phyloP scores from a whole-genome alignment of 1,284 basidiomycete species.

The Ceratobasidium sp. region DNA sequence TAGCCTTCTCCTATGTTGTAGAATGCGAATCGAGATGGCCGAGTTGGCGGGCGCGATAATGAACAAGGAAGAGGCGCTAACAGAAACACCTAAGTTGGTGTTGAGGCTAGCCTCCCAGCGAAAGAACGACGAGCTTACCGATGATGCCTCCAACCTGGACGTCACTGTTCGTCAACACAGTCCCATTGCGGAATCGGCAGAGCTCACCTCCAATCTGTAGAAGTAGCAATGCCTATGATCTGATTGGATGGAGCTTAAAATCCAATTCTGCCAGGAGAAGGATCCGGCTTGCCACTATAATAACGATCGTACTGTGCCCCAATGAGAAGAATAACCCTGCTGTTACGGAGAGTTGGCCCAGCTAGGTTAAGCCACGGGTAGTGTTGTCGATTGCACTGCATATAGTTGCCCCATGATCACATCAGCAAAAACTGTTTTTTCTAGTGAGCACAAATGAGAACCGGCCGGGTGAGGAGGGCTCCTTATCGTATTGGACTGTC shows the following conservation, averaged over 20 bases:
- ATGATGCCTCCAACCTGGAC: conserved; percentile 76
- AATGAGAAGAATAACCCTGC: conserved; percentile 89
- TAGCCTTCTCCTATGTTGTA: conserved; percentile 64
- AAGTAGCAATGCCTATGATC: conserved; percentile 86
- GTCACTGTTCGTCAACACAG: conserved; percentile 29
- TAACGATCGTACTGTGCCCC: conserved; percentile 89
- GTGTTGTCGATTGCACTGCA: conserved; percentile 88
- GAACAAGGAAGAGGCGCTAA: conserved; percentile 85
- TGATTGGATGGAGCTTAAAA: conserved; percentile 52
- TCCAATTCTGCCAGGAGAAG: not conserved
- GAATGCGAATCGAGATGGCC: conserved; percentile 72
- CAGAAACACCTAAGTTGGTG: conserved; percentile 73
- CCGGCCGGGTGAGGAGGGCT: no score
- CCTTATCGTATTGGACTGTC: no score
- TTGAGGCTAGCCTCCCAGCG: not conserved
- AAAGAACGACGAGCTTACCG: conserved; percentile 60
- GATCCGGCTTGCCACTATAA: conserved; percentile 69
- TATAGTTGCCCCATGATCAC: no score
- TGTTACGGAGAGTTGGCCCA: conserved; percentile 80
- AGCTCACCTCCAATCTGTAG: conserved; percentile 65
- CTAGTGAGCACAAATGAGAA: no score
- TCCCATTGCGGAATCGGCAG: conserved; percentile 27
- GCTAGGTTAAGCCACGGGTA: conserved; percentile 78
- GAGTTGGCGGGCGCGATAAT: conserved; percentile 83
- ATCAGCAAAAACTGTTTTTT: no score